Conservation (phyloP, 257 asterid species). For the Capsicum chinense region DNA sequence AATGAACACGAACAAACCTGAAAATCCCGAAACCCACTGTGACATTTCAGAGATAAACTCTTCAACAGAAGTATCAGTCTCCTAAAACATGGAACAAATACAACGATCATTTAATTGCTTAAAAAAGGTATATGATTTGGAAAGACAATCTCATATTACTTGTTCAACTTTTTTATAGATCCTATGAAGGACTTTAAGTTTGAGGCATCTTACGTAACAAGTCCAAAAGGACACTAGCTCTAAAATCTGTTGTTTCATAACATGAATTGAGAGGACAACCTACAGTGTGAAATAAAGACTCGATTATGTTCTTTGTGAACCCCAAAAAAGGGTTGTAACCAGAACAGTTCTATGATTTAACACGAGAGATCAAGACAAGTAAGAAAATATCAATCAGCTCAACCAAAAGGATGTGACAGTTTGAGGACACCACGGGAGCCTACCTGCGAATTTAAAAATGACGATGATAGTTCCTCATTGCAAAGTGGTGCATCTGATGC, state of each 20-base stretch:
- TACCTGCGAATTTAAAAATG: constrained; percentile 75
- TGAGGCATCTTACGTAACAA: not conserved
- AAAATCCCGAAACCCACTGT: constrained; percentile 50
- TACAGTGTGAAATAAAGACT: not conserved
- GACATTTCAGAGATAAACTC: constrained; percentile 40
- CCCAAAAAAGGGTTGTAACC: not conserved
- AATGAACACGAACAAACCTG: constrained; percentile 41
- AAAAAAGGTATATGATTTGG: not conserved
- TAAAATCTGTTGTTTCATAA: not conserved
- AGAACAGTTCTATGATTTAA: not conserved
- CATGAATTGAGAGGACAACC: not conserved
- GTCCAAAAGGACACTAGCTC: not conserved
- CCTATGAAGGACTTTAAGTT: not conserved
- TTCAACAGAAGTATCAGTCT: constrained; percentile 39
- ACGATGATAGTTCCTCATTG: constrained; percentile 50
- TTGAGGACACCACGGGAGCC: constrained; percentile 7
- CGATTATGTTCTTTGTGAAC: not conserved
- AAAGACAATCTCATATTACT: not conserved
- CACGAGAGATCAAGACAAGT: not conserved
- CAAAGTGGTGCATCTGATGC: constrained; percentile 50
- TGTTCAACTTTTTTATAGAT: not conserved
- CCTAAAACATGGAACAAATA: constrained; percentile 38
- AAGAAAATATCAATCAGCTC: not conserved
- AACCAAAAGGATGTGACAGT: not conserved
- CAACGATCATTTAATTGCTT: not conserved